Base-by-base conservation (phyloP, 805 yeast genomes). In the Metschnikowia similis region DNA sequence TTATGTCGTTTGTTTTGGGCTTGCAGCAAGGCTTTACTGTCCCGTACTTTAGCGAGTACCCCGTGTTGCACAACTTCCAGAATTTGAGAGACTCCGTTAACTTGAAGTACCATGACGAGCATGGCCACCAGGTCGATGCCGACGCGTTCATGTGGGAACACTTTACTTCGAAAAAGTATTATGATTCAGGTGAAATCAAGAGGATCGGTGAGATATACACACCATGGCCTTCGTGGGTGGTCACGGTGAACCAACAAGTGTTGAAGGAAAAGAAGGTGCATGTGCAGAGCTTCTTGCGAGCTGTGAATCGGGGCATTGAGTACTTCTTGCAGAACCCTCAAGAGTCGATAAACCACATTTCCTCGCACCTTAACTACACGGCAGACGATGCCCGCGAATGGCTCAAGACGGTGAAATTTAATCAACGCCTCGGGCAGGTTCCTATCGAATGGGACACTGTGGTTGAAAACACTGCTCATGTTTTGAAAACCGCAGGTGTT, bases 71-170 rank as follows among this genome's bases (percentile, higher is more conserved):
- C 56, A 87, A 79, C 53, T 90, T 90, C 70, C 77, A 79, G 61
- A 87, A 86, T 61, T 75, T 90, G 60, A 76, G 97, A 54, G 88
- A 82, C 54, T 83, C 90, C 2, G 97, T 90, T 35, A 89, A 89
- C 67, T 68, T 70, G 56, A 69, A 67, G 52, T 60, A 59, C 35
- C 52, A 36, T 6, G 74, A 66, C 10, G 69, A 62, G 17, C 35
- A 64, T 3, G 73, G 76, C 21, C 66, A 65, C 30, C 64, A 49
- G 29, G 28, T 47, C 13, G 61, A 74, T 17, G 75, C 84, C 34
- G 97, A 90, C 62, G 95, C 92, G 2, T 90, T 90, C 67, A 87
- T 91, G 96, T 90, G 97, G 97, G 97, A 90, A 62, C 79, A 87
- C 67, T 90, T 90, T 72, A 90, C 97, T 1, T 82, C 91, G 32